Evolutionary conservation across 441 rosid species (phyloP), one percentile per base, ranked within the genome.

Genomic region (Pelargonium myrrhifolium): DNA sequence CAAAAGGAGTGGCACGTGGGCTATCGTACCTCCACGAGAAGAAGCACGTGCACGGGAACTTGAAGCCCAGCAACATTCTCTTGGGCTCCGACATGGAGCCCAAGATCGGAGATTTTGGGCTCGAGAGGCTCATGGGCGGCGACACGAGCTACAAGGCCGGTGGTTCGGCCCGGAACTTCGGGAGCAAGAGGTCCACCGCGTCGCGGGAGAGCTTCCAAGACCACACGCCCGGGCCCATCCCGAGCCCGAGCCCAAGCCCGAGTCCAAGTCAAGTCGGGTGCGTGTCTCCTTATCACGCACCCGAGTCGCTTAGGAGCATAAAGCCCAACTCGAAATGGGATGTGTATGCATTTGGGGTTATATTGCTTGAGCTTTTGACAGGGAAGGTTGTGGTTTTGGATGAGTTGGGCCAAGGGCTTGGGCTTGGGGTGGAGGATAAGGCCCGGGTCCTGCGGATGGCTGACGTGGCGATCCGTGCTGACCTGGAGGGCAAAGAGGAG

Each of bases 1-100:
- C 89, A 67, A 80, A 73, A 79, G 97, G 97, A 17, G 56, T 90
- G 60, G 97, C 96, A 47, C 66, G 88, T n/a, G 97, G 96, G 17
- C 68, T 93, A 14, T 81, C 92, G 55, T 82, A 83, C 78, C 74
- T 89, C 62, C 97, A 93, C 28, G 91, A 89, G 11, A 89, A 87
- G 83, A 93, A 89, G 71, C 81, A 82, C 3, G 88, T 82, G 8
- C 98, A 93, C 62, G 94, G 89, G 69, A 87, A 85, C 66, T 73
- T 93, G 62, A 89, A 87, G 70, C 91, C 97, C 0, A 83, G 67
- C 73, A 93, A 85, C 76, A 89, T 93, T 70, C 83, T 90, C 20
- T 77, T 93, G 7, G 82, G 74, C 79, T 58, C 76, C 0, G 83
- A 87, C 20, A 81, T 83, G 85, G 96, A 87, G 14, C 90, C 97